A percentile compares a stretch with the other conserved stretches of the same genome.
phyloP scores from a whole-genome alignment of 306 rosid species.

The Alnus rubra region DNA sequence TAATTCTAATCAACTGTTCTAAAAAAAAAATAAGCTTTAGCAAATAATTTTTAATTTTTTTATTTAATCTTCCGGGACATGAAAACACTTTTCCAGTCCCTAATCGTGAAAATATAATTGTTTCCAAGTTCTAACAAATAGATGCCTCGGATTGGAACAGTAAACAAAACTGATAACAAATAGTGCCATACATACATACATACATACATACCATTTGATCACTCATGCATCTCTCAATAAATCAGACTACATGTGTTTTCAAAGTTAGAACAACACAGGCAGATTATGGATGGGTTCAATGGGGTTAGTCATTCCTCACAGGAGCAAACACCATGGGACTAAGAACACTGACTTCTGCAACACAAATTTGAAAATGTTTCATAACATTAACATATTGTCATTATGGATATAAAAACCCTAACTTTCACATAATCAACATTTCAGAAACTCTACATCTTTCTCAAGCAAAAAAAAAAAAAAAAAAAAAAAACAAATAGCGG shows the following conservation, averaged over 20 bases:
- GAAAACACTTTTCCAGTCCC: too few species aligned
- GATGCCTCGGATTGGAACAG: background rate
- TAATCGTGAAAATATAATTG: background rate
- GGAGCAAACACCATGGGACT: slow-evolving; percentile 11
- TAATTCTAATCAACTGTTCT: too few species aligned
- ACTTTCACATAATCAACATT: slow-evolving; percentile 32
- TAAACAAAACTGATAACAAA: background rate
- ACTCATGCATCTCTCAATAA: too few species aligned
- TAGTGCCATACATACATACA: too few species aligned
- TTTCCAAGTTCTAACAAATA: background rate
- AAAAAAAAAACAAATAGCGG: slow-evolving; percentile 11
- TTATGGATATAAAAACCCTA: slow-evolving; percentile 10
- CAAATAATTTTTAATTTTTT: too few species aligned
- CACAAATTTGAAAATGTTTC: slow-evolving; percentile 33
- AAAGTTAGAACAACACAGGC: background rate
- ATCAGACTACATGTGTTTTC: too few species aligned
- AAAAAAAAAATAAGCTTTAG: too few species aligned
- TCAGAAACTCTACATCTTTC: slow-evolving; percentile 38
- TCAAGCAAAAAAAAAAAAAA: slow-evolving; percentile 19
- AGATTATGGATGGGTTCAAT: background rate
- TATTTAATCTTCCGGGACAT: too few species aligned
- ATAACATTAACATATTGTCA: slow-evolving; percentile 34
- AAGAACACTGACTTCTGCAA: slow-evolving; percentile 23
- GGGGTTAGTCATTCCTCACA: background rate
- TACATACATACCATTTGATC: too few species aligned